These are phyloP conservation scores for Arabidopsis arenosa DNA, from an alignment of 345 rosid genomes.

Conservation along the genomic window DNA sequence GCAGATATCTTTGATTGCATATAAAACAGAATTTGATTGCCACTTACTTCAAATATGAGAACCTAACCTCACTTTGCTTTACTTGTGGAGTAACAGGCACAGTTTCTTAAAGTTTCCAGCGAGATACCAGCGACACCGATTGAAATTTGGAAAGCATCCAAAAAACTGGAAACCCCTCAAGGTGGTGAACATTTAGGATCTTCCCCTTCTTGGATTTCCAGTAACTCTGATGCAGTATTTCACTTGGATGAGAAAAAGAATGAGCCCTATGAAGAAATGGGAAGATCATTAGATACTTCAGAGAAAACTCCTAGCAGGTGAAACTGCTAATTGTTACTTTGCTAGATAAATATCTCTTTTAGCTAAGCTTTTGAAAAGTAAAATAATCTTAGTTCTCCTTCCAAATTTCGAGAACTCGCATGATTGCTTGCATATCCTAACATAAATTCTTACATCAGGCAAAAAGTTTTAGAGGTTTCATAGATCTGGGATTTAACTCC, in stretches of 20 bases:
- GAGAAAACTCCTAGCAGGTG: constrained; percentile 77
- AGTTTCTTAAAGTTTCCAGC: constrained; percentile 71
- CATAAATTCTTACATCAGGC: neutral
- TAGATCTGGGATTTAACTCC: neutral
- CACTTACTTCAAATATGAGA: neutral
- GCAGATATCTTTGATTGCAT: neutral
- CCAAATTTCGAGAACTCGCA: neutral
- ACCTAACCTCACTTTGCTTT: neutral
- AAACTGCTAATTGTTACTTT: constrained; percentile 6
- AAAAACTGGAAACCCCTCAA: constrained; percentile 51
- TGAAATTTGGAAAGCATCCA: constrained; percentile 61
- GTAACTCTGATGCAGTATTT: constrained; percentile 47
- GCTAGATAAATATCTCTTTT: neutral
- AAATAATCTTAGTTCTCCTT: neutral
- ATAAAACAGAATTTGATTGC: neutral
- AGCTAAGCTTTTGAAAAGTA: neutral
- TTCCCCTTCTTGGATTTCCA: constrained; percentile 61
- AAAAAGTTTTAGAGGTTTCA: neutral
- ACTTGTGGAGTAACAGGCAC: constrained; percentile 54
- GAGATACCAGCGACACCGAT: constrained; percentile 64
- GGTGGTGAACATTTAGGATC: constrained; percentile 39
- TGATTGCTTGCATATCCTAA: constrained; percentile 5
- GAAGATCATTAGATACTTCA: constrained; percentile 20
- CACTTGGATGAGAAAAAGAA: constrained; percentile 49
- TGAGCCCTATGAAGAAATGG: constrained; percentile 45